Base-by-base conservation (phyloP, 768 basidiomycete species). In the Rhodotorula graminis region DNA sequence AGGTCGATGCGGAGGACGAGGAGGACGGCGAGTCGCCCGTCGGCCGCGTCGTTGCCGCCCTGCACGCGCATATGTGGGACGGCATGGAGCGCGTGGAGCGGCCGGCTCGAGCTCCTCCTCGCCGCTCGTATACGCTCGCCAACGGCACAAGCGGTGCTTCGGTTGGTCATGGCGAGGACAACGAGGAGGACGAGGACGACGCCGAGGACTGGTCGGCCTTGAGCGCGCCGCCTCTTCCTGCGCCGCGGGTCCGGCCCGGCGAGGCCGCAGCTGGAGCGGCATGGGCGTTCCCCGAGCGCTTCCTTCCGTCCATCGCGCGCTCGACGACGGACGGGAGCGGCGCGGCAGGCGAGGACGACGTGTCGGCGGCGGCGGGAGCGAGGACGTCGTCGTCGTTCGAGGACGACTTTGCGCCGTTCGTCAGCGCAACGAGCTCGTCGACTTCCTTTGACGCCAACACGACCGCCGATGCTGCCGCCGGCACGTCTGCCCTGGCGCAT, bases 401-500 rank as follows among this genome's bases (percentile, higher is more conserved):
- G 18, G 65, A 71, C 65, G 70, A 71, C 57, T 71, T 71, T 44
- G 40, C 65, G 7, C 70, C 70, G 14, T 71, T 71, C 47, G 61
- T 71, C 40, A 25, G 29, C 25, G 68, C 62, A 14, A 1, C 27
- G 21, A 47, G 47, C 29, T 37, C 29, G 25, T 3, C 33, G 27
- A 29, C n/a, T 61, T 60, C 49, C 49, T 44, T 31, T 23, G 7
- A 11, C 61, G 5, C 37, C 9, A 5, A 5, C 37, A 37, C 9
- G 37, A 4, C 5, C 37, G 37, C 37, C 37, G 49, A 19, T 1
- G 19, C 15, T 1, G 14, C 6, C 8, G 18, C 1, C 23, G 10
- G 49, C 19, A 4, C 14, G 19, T 2, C 14, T 10, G 12, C n/a
- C 27, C 11, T 15, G 2, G 33, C 46, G 19, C 11, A 25, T 15